phyloP scores from a whole-genome alignment of 352 stramenopile species.

The Phytophthora sp. region DNA sequence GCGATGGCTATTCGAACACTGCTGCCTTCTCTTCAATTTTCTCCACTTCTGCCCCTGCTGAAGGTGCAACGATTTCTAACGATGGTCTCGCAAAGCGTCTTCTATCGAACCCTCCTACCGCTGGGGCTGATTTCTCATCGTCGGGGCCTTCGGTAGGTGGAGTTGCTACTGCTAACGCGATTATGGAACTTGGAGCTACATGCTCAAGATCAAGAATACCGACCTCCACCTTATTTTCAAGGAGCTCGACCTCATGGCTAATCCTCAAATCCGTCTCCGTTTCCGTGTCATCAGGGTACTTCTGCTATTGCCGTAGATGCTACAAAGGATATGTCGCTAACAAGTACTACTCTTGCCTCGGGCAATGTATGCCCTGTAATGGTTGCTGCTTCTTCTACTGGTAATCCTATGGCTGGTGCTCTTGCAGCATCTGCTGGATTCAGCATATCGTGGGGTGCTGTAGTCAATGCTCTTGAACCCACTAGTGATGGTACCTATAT shows the following conservation, averaged over 20 bases:
- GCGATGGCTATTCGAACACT: constrained; percentile 30
- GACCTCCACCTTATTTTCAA: constrained; percentile 2
- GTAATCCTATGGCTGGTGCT: background rate
- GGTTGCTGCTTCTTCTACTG: background rate
- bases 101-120: constrained; percentile 10
- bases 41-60: background rate
- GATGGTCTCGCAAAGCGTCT: constrained; percentile 11
- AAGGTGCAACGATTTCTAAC: constrained; percentile 7
- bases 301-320: constrained; percentile 1
- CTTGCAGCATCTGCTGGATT: constrained; percentile 4
- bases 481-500: constrained; percentile 1
- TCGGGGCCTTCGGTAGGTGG: background rate
- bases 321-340: background rate
- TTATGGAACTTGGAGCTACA: constrained; percentile 9
- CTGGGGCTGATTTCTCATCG: background rate
- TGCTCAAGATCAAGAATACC: constrained; percentile 5
- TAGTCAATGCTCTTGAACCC: constrained; percentile 8
- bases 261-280: constrained; percentile 3
- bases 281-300: constrained; percentile 3
- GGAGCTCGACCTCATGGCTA: constrained; percentile 5
- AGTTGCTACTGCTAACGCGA: background rate
- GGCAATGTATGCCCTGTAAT: background rate
- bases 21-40: constrained; percentile 1
- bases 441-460: background rate
- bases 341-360: background rate